A percentile compares a stretch with the other conserved stretches of the same genome.
phyloP scores from a whole-genome alignment of 371 early-diverging fungal species.

The Basidiobolus heterosporus region DNA sequence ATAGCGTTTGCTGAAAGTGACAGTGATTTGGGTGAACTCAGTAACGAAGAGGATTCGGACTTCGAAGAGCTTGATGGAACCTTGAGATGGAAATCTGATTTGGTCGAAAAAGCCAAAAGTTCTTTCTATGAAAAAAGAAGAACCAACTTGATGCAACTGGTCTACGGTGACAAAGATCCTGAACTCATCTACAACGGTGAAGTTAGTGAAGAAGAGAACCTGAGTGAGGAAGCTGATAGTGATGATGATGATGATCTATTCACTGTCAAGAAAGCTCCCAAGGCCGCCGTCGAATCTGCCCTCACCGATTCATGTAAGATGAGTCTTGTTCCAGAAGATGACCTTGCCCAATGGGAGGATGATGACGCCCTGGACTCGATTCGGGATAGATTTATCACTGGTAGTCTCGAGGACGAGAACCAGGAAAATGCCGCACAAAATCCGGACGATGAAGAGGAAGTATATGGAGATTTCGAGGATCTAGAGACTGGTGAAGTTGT shows the following conservation, averaged over 20 bases:
- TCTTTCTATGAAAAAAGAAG: conserved; percentile 12
- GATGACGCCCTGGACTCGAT: conserved; percentile 55
- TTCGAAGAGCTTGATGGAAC: conserved; percentile 28
- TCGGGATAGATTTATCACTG: conserved; percentile 69
- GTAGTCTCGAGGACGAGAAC: conserved; percentile 11
- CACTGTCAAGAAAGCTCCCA: conserved; percentile 28
- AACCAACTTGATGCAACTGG: conserved; percentile 68
- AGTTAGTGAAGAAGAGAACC: conserved; percentile 43
- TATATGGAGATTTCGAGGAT: conserved; percentile 82
- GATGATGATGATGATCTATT: conserved; percentile 41
- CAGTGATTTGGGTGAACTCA: conserved; percentile 30
- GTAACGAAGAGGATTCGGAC: conserved; percentile 22
- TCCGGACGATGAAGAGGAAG: conserved; percentile 36
- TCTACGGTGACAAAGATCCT: conserved; percentile 50
- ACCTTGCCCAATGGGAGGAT: conserved; percentile 51
- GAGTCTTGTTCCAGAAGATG: conserved; percentile 22
- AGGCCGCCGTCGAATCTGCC: conserved; percentile 12
- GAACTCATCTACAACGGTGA: conserved; percentile 53
- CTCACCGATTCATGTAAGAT: conserved; percentile 51
- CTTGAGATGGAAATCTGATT: conserved; percentile 55
- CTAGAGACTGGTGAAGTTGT: conserved; percentile 44
- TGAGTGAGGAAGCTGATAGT: conserved; percentile 25
- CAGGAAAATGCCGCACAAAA: conserved; percentile 25
- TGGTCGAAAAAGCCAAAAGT: conserved; percentile 18
- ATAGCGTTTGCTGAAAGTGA: conserved; percentile 56